phyloP scores from a whole-genome alignment of 2,329 filamentous ascomycete species.

The Rutstroemia sp. region DNA sequence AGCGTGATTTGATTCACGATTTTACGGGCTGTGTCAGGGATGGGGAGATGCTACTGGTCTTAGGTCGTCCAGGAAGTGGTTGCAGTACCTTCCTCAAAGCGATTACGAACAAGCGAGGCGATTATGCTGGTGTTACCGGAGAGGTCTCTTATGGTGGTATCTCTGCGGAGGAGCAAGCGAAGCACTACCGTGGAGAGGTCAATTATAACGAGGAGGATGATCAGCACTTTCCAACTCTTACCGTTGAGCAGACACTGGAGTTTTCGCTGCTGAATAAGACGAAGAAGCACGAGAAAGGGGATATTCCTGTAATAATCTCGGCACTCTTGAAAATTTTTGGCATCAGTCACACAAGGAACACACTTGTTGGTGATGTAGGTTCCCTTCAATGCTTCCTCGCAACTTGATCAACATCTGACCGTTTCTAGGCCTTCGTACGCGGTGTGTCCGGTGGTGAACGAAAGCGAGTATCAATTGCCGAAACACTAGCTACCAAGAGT shows the following conservation, averaged over 20 bases:
- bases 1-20: slow-evolving; percentile 48
- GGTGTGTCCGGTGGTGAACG: slow-evolving; percentile 76
- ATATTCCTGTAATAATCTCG: slow-evolving; percentile 62
- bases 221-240: slow-evolving; percentile 64
- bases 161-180: slow-evolving; percentile 57
- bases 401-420: not conserved
- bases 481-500: slow-evolving; percentile 66
- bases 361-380: slow-evolving; percentile 59
- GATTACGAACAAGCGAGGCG: slow-evolving; percentile 61
- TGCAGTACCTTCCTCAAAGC: slow-evolving; percentile 73
- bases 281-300: slow-evolving; percentile 53
- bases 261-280: slow-evolving; percentile 74
- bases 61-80: slow-evolving; percentile 67
- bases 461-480: slow-evolving; percentile 73
- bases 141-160: slow-evolving; percentile 68
- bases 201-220: slow-evolving; percentile 76
- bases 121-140: slow-evolving; percentile 59
- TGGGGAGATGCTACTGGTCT: slow-evolving; percentile 65
- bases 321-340: slow-evolving; percentile 72
- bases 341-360: slow-evolving; percentile 68
- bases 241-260: slow-evolving; percentile 69
- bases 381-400: slow-evolving; percentile 33
- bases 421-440: slow-evolving; percentile 40
- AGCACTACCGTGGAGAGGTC: slow-evolving; percentile 63
- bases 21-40: slow-evolving; percentile 61